A percentile compares a stretch with the other conserved stretches of the same genome.
These are phyloP conservation scores for Cordia subcordata DNA, from an alignment of 257 asterid species.

Conservation along the genomic window DNA sequence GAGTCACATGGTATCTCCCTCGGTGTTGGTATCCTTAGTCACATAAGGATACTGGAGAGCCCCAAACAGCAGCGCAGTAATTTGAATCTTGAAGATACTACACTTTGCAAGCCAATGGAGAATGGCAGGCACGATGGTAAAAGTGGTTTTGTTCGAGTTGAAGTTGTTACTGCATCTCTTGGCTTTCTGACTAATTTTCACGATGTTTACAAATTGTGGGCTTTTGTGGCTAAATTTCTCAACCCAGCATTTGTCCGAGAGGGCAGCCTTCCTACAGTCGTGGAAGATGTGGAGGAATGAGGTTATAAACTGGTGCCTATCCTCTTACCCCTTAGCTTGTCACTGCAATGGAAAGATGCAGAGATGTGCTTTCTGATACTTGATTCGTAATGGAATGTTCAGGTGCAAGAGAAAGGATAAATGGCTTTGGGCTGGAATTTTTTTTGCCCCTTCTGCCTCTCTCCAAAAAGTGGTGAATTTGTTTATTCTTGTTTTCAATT, in stretches of 20 bases:
- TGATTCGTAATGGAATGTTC: slow-evolving; percentile 9
- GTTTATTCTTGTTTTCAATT: slow-evolving; percentile 57
- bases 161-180: slow-evolving; percentile 96
- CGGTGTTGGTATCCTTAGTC: slow-evolving; percentile 92
- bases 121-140: slow-evolving; percentile 59
- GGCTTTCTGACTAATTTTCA: slow-evolving; percentile 81
- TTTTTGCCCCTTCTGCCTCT: slow-evolving; percentile 39
- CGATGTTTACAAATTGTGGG: slow-evolving; percentile 96
- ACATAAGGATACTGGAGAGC: slow-evolving; percentile 60
- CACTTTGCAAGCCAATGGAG: slow-evolving; percentile 92
- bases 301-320: slow-evolving; percentile 4
- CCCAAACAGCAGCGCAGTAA: slow-evolving; percentile 53
- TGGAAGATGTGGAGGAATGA: slow-evolving; percentile 62
- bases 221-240: slow-evolving; percentile 85
- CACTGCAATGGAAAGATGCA: slow-evolving; percentile 16
- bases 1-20: slow-evolving; percentile 67
- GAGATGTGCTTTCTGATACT: slow-evolving; percentile 10
- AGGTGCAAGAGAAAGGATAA: slow-evolving; percentile 18
- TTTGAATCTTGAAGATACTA: slow-evolving; percentile 61
- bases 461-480: slow-evolving; percentile 40
- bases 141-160: slow-evolving; percentile 83
- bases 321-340: slow-evolving; percentile 11
- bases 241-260: slow-evolving; percentile 78
- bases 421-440: slow-evolving; percentile 27
- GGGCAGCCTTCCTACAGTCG: slow-evolving; percentile 66